Evolutionary conservation across 305 asterid genomes (phyloP), one percentile per base, ranked within the genome.

Genomic region (Fraxinus ornus): DNA sequence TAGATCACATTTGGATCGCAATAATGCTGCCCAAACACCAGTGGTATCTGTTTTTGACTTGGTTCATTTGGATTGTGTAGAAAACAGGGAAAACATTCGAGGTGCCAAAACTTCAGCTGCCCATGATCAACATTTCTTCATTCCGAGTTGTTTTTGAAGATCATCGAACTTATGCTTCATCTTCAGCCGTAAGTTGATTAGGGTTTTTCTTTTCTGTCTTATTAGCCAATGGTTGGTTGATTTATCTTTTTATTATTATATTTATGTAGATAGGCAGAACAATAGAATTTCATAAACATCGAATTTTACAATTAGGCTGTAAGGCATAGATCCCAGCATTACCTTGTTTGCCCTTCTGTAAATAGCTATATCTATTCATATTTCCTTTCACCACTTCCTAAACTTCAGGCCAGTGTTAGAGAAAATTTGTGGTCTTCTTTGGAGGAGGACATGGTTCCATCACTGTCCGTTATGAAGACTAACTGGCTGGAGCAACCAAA

Each of bases 121-220:
- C 99, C 62, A 89, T 88, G 81, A 91, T 97, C 86, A 89, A 91
- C 88, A 84, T 90, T 79, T 85, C 91, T 84, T 91, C 91, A 37
- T 86, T 89, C 80, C 89, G 87, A 86, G 94, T 97, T 83, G 87
- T 91, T 82, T 93, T 90, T 78, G 98, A 94, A 89, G 99, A 97
- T 89, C 94, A 90, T 88, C 98, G 98, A 81, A 97, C 99, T 75
- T 97, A 91, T 92, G 97, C 94, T 77, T 93, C 98, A 76, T 87
- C 92, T 78, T 87, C 90, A 80, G 98, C 98, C 79, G 99, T 97
- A 91, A 91, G 98, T 89, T 80, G 44, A 81, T 80, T 75, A 41
- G 21, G 74, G 84, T 55, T 80, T 76, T 82, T 79, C 75, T 55
- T 66, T 86, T 79, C 78, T 62, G 57, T 55, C 60, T 32, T 17